Evolutionary conservation across 129 eudicot genomes (phyloP), one percentile per base, ranked within the genome.

Genomic region (Heracleum sosnowskyi): DNA sequence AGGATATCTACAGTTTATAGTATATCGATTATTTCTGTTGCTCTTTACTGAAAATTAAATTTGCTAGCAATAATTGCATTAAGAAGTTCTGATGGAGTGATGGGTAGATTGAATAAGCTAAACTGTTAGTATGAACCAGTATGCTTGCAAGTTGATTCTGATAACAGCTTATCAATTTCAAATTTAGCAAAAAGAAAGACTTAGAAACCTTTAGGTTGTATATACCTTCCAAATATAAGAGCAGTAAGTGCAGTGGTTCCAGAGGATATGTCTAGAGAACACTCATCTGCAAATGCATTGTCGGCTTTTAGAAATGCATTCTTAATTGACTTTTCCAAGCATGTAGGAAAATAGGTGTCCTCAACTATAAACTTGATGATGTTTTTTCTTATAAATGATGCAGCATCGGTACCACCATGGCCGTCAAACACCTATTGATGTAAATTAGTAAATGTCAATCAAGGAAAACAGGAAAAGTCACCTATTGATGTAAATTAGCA

Each of bases 371-470:
- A 81, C 57, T 84, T 72, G 13, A 86, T 81, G 22, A 86, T 76
- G 73, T 86, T 86, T 72, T 72, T 72, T 79, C 77, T 75, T n/a
- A 81, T 81, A 80, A 83, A 86, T 69, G 83, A 81, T 26, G 85
- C 90, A 11, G 90, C 87, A 76, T 86, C 90, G 10, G 46, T 60
- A 40, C 90, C 90, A 16, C 87, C 90, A 79, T 86, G 90, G n/a
- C 90, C 90, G 51, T 86, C 87, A 79, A 86, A 86, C 68, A 86
- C 87, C 90, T 86, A 82, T 73, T 41, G 37, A 71, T 5, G 69
- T 5, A 37, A 70, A 75, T 10, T 64, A 28, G 3, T n/a, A 40
- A 74, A 46, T 46, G 44, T 75, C 78, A 47, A 75, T 75, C 33
- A 46, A 26, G 64, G 63, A 28, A 47, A 46, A 26, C 62, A n/a